Evolutionary conservation across 768 basidiomycete genomes (phyloP), one percentile per base, ranked within the genome.

Genomic region (Tephrocybe rancida): DNA sequence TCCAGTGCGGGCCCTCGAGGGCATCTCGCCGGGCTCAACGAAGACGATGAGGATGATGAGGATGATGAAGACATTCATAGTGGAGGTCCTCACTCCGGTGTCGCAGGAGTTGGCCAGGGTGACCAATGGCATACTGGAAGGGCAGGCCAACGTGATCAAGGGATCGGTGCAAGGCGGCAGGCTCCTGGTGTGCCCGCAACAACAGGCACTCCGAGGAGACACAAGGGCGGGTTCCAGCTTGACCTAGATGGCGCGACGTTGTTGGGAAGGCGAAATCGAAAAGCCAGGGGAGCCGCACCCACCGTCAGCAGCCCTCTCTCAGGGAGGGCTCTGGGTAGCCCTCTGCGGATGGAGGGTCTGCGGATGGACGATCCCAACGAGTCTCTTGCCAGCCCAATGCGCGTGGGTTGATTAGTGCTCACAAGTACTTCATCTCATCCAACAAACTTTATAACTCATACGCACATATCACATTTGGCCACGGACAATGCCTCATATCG

Each of bases 231-330:
- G 8, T 99, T 99, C 64, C 92, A 98, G 66, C 80, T 99, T 52
- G 89, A 94, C 65, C 72, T 99, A 48, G 83, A 90, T 61, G 85
- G 80, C 53, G 92, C 97, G 21, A 98, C 96, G 3, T 71, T 98
- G 1, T 77, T 98, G 5, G 93, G 90, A 11, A 72, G 89, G 59
- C 73, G 90, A 54, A 84, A 85, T 60, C 77, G 72, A 55, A 75
- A 72, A 27, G 61, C 49, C 43, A 62, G 49, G 35, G 62, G 65
- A 18, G 63, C 56, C 24, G 59, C 48, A 10, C 55, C 61, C 18
- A 50, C 63, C 34, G 67, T 71, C 27, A 58, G 59, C 19, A 77
- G 74, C 52, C 72, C 78, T 6, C 59, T 77, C 27, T 67, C 67
- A 10, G 67, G 65, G 14, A 67, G 67, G 46, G 57, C 64, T 5